A percentile compares a stretch with the other conserved stretches of the same genome.
Conservation (phyloP, 2,329 filamentous ascomycete species). For the Cladosporium sp. region DNA sequence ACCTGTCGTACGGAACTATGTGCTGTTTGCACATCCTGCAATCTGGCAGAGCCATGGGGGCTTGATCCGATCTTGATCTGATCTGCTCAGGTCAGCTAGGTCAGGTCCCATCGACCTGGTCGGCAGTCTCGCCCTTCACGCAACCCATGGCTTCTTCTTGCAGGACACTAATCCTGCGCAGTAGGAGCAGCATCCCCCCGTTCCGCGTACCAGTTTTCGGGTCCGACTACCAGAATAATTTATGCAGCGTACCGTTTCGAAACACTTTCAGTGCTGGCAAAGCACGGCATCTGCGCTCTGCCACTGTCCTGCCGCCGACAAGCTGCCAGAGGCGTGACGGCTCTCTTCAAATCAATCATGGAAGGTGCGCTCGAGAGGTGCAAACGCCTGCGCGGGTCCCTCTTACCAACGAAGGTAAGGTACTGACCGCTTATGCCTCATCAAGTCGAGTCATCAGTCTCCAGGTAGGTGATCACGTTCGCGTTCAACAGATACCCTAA, state of each 20-base stretch:
- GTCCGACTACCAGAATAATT: not conserved
- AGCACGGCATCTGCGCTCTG: not conserved
- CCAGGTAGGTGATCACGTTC: no score
- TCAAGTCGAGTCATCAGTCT: no score
- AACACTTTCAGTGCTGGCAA: slow-evolving; percentile 16
- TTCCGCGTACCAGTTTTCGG: slow-evolving; percentile 9
- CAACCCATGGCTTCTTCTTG: no score
- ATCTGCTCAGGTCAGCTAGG: not conserved
- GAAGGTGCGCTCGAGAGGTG: no score
- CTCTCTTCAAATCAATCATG: no score
- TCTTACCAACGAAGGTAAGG: no score
- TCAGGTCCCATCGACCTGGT: slow-evolving; percentile 10
- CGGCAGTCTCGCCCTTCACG: not conserved
- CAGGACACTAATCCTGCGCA: not conserved
- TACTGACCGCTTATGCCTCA: no score
- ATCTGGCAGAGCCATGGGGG: not conserved
- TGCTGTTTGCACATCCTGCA: not conserved
- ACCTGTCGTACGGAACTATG: not conserved
- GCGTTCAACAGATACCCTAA: no score
- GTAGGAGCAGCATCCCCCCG: slow-evolving; percentile 8
- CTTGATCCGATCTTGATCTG: not conserved
- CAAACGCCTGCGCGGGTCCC: no score
- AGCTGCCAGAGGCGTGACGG: no score
- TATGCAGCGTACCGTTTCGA: slow-evolving; percentile 2
- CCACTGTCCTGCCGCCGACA: not conserved